Evolutionary conservation across 345 rosid species (phyloP).

Genomic region (Populus pruinosa): DNA sequence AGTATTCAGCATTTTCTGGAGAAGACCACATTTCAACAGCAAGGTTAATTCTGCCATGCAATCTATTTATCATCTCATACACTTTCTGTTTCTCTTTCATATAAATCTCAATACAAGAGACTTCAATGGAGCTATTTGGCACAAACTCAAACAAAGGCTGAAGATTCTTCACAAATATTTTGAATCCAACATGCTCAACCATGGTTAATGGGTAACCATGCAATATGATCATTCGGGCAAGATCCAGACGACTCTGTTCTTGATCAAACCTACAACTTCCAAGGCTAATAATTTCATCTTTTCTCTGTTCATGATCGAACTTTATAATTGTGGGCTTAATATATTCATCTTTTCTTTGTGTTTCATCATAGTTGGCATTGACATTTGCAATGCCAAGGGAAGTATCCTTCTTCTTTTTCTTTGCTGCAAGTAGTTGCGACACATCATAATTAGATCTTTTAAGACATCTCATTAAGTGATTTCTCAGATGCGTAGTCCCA

Average conservation of each 20-base stretch:
- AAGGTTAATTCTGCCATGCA: constrained; percentile 72
- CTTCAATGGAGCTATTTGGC: constrained; percentile 54
- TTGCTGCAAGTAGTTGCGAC: constrained; percentile 75
- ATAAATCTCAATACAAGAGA: constrained; percentile 72
- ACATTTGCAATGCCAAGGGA: constrained; percentile 46
- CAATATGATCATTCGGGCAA: constrained; percentile 85
- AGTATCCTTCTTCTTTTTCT: constrained; percentile 74
- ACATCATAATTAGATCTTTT: constrained; percentile 80
- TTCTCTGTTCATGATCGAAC: constrained; percentile 69
- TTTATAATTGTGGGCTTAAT: constrained; percentile 49
- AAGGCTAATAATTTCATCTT: constrained; percentile 59
- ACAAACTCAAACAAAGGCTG: constrained; percentile 78
- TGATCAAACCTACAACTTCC: constrained; percentile 75
- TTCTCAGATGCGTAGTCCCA: constrained; percentile 89
- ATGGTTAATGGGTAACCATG: constrained; percentile 78
- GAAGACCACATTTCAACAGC: constrained; percentile 80
- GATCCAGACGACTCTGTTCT: constrained; percentile 71
- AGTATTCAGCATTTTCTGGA: constrained; percentile 43
- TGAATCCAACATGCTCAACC: constrained; percentile 91
- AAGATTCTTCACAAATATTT: constrained; percentile 78
- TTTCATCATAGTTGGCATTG: constrained; percentile 58
- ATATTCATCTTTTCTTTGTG: constrained; percentile 66
- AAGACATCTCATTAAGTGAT: constrained; percentile 89
- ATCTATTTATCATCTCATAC: constrained; percentile 46
- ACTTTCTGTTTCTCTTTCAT: constrained; percentile 73